Percentiles rank a stretch among this genome's conserved stretches.
Evolutionary conservation across 164 flowering plant genomes (phyloP).

Genomic region (Berberis vulgaris): DNA sequence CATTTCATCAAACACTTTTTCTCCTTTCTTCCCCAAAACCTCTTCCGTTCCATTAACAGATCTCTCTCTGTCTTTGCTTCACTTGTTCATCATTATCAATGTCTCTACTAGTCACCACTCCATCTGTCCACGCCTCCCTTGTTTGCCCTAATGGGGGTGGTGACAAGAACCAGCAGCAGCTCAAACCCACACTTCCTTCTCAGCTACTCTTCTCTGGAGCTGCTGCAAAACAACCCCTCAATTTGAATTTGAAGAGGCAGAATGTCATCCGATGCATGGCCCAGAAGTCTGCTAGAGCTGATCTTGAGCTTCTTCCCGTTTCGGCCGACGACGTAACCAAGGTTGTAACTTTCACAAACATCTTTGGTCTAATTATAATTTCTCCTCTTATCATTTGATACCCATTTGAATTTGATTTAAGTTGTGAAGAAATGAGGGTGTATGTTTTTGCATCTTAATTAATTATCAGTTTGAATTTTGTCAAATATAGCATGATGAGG

Average conservation of each 20-base stretch:
- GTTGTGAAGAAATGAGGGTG: too few species aligned
- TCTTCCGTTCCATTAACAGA: too few species aligned
- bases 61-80: background rate
- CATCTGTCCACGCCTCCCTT: constrained; percentile 15
- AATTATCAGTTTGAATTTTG: too few species aligned
- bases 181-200: constrained; percentile 8
- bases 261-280: constrained; percentile 8
- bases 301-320: constrained; percentile 18
- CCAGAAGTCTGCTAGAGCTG: constrained; percentile 11
- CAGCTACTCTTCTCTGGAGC: background rate
- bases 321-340: constrained; percentile 17
- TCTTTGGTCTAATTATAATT: background rate
- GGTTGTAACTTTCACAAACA: background rate
- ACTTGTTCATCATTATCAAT: constrained; percentile 6
- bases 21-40: too few species aligned
- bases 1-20: too few species aligned
- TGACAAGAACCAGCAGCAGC: constrained; percentile 1
- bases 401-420: too few species aligned
- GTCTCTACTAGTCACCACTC: constrained; percentile 19
- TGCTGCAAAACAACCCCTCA: constrained; percentile 3
- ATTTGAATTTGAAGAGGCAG: background rate
- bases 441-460: too few species aligned
- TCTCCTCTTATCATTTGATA: background rate
- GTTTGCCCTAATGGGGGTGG: constrained; percentile 5
- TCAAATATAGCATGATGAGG: too few species aligned